A percentile compares a stretch with the other conserved stretches of the same genome.
Conservation (phyloP, 805 yeast species). For the Scheffersomyces spartinae region DNA sequence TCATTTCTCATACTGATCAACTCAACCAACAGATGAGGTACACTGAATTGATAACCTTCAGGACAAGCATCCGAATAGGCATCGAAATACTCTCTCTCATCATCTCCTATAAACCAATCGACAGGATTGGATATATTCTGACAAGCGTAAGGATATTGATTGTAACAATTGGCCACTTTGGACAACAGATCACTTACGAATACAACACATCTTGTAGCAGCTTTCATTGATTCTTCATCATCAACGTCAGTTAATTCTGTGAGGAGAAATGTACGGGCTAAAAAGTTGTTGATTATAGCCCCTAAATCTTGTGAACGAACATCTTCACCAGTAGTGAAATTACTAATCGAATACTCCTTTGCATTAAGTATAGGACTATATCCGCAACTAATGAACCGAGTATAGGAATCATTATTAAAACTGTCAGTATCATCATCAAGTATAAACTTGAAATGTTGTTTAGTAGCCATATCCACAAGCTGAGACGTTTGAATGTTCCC, state of each 20-base stretch:
- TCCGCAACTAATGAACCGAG: slow-evolving; percentile 41
- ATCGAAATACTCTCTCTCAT: slow-evolving; percentile 32
- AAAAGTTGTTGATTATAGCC: too few relatives aligned
- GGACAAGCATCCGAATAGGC: slow-evolving; percentile 24
- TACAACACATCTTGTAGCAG: slow-evolving; percentile 32
- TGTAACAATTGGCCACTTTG: slow-evolving; percentile 55
- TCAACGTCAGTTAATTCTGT: too few relatives aligned
- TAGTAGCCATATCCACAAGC: too few relatives aligned
- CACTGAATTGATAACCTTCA: slow-evolving; percentile 15
- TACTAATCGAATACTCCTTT: too few relatives aligned
- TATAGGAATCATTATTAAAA: slow-evolving; percentile 28
- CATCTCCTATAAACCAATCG: slow-evolving; percentile 31
- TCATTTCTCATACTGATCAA: slow-evolving; percentile 17
- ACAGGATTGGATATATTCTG: slow-evolving; percentile 24
- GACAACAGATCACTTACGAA: too few relatives aligned
- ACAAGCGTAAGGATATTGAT: slow-evolving; percentile 44
- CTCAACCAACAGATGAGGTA: slow-evolving; percentile 26
- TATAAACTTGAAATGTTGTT: slow-evolving; percentile 16
- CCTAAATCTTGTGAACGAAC: too few relatives aligned
- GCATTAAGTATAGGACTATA: slow-evolving; percentile 55
- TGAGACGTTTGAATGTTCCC: slow-evolving; percentile 6
- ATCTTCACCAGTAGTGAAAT: too few relatives aligned
- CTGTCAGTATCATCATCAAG: slow-evolving; percentile 21
- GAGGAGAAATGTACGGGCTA: too few relatives aligned
- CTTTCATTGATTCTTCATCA: too few relatives aligned